Evolutionary conservation across 1,139 yeast species (phyloP).

Genomic region (Kluyveromyces marxianus): DNA sequence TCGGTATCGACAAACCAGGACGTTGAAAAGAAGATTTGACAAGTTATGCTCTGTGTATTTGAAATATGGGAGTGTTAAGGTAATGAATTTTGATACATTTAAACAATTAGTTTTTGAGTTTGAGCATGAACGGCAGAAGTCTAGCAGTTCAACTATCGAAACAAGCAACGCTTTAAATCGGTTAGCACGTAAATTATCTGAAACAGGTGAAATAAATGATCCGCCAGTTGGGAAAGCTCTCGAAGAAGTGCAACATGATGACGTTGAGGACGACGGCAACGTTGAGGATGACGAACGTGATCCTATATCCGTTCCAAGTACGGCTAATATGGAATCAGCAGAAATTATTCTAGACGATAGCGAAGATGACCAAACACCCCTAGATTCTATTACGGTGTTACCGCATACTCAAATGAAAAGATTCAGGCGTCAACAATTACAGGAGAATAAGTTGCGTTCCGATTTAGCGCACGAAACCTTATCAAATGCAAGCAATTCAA

Average conservation of each 20-base stretch:
- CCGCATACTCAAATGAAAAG: conserved; percentile 13
- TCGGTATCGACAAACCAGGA: conserved; percentile 24
- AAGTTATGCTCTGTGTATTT: conserved; percentile 16
- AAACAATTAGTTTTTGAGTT: conserved; percentile 8
- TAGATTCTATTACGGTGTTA: conserved; percentile 14
- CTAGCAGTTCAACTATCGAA: background rate
- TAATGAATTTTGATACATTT: conserved; percentile 10
- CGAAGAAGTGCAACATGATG: background rate
- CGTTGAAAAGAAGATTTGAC: conserved; percentile 25
- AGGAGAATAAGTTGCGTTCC: background rate
- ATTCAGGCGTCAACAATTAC: conserved; percentile 5
- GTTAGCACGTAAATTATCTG: background rate
- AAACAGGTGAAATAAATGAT: background rate
- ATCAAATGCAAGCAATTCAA: background rate
- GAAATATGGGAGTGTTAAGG: conserved; percentile 9
- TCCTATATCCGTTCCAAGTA: background rate
- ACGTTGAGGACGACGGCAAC: background rate
- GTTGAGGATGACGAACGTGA: background rate
- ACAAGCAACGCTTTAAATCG: background rate
- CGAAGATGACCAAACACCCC: conserved; percentile 9
- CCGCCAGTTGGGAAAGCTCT: background rate
- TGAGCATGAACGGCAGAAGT: conserved; percentile 3
- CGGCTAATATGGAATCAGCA: background rate
- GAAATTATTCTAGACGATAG: conserved; percentile 2
- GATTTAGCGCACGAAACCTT: background rate